Conservation (phyloP, 345 rosid species). For the Brassica nigra region DNA sequence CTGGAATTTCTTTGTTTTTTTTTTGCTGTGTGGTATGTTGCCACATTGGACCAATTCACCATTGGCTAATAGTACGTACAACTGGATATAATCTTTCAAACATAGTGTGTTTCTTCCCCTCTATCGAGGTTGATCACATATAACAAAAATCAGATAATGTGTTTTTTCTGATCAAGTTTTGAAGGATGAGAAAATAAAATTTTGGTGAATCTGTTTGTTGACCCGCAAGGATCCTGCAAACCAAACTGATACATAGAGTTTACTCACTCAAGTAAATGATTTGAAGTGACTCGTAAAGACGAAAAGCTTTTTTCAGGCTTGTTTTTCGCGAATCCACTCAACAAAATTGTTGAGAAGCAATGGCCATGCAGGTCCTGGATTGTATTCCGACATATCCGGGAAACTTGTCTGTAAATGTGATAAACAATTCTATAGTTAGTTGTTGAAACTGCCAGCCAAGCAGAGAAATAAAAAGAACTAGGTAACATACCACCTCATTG, state of each 20-base stretch:
- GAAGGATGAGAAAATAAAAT: slow-evolving; percentile 15
- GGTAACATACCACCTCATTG: slow-evolving; percentile 63
- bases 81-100: not conserved
- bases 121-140: slow-evolving; percentile 40
- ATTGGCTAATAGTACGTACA: not conserved
- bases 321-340: slow-evolving; percentile 88
- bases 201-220: slow-evolving; percentile 25
- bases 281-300: slow-evolving; percentile 22
- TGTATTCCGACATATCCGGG: slow-evolving; percentile 73
- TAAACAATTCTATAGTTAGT: not conserved
- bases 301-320: slow-evolving; percentile 42
- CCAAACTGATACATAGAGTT: slow-evolving; percentile 19
- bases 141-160: slow-evolving; percentile 39
- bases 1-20: not conserved
- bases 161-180: not conserved
- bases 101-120: slow-evolving; percentile 30
- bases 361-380: slow-evolving; percentile 97
- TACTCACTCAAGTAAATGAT: not conserved
- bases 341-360: slow-evolving; percentile 96
- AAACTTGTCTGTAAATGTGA: slow-evolving; percentile 69
- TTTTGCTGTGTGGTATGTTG: not conserved
- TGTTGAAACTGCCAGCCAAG: not conserved
- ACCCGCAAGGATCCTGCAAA: slow-evolving; percentile 29
- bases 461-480: not conserved
- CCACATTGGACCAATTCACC: not conserved